phyloP scores from a whole-genome alignment of 164 flowering plant species.

The Vitis rupestris region DNA sequence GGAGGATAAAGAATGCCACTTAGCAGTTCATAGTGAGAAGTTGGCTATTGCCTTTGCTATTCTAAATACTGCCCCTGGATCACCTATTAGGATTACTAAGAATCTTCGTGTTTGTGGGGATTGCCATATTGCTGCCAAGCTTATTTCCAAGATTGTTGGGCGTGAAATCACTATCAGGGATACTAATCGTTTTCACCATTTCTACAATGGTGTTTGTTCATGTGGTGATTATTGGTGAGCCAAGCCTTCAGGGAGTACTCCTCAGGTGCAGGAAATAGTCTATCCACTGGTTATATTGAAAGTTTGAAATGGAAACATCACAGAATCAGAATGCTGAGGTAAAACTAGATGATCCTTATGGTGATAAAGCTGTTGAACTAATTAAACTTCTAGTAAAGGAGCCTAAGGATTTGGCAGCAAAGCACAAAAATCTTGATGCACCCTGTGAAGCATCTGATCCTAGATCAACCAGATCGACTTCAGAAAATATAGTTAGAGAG shows the following conservation, averaged over 20 bases:
- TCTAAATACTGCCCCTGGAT: conserved; percentile 22
- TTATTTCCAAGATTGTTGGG: conserved; percentile 27
- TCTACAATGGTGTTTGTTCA: conserved; percentile 29
- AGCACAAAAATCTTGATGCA: conserved; percentile 30
- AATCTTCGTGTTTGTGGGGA: conserved; percentile 41
- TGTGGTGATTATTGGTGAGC: conserved; percentile 36
- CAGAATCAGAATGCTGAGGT: conserved; percentile 21
- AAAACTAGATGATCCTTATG: conserved; percentile 24
- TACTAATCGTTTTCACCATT: conserved; percentile 34
- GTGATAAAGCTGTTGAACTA: conserved; percentile 32
- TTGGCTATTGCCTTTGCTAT: conserved; percentile 37
- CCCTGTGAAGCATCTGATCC: conserved; percentile 25
- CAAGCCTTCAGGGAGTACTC: not conserved
- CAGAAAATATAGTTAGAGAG: conserved; percentile 65
- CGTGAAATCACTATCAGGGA: conserved; percentile 36
- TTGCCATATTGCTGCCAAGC: conserved; percentile 39
- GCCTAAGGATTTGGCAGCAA: conserved; percentile 62
- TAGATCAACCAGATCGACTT: conserved; percentile 16
- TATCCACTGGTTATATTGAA: conserved; percentile 45
- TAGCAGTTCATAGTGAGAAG: conserved; percentile 42
- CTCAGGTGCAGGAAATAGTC: conserved; percentile 9
- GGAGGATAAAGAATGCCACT: conserved; percentile 43
- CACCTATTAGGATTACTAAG: conserved; percentile 35
- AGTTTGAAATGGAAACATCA: conserved; percentile 26
- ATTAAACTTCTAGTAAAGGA: conserved; percentile 49